Conservation (phyloP, 306 rosid species). For the Abrus precatorius region DNA sequence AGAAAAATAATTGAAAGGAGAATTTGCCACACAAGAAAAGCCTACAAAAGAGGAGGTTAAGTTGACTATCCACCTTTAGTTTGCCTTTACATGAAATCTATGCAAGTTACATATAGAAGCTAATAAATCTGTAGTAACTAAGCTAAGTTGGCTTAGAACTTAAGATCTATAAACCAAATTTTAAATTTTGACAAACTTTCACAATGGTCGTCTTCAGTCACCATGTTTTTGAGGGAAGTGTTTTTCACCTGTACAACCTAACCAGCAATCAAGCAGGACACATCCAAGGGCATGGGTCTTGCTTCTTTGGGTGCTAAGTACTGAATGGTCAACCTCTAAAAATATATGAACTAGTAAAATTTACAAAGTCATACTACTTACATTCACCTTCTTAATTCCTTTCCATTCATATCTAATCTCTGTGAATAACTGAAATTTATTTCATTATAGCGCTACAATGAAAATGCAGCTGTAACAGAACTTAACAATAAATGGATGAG, state of each 20-base stretch:
- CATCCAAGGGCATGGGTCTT: not conserved
- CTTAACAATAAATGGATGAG: constrained; percentile 12
- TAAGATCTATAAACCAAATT: not conserved
- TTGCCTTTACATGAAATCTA: constrained; percentile 19
- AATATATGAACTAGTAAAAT: constrained; percentile 1
- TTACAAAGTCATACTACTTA: constrained; percentile 8
- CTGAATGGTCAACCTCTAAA: not conserved
- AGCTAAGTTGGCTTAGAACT: constrained; percentile 22
- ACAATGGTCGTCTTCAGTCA: constrained; percentile 14
- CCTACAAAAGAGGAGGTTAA: constrained; percentile 62
- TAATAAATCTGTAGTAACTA: constrained; percentile 20
- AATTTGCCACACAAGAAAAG: constrained; percentile 97
- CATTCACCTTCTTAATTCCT: constrained; percentile 19
- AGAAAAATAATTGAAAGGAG: constrained; percentile 79
- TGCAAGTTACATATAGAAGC: constrained; percentile 8
- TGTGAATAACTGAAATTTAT: not conserved
- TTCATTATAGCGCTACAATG: constrained; percentile 19
- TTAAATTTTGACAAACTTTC: constrained; percentile 28
- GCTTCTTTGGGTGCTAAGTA: constrained; percentile 33
- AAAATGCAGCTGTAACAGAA: constrained; percentile 1
- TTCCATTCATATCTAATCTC: constrained; percentile 4
- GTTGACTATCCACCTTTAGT: constrained; percentile 41
- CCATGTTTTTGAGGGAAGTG: constrained; percentile 28
- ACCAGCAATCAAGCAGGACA: constrained; percentile 28
- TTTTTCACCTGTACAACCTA: constrained; percentile 14